Evolutionary conservation across 2,329 filamentous ascomycete genomes (phyloP).

Genomic region (Calonectria henricotiae): DNA sequence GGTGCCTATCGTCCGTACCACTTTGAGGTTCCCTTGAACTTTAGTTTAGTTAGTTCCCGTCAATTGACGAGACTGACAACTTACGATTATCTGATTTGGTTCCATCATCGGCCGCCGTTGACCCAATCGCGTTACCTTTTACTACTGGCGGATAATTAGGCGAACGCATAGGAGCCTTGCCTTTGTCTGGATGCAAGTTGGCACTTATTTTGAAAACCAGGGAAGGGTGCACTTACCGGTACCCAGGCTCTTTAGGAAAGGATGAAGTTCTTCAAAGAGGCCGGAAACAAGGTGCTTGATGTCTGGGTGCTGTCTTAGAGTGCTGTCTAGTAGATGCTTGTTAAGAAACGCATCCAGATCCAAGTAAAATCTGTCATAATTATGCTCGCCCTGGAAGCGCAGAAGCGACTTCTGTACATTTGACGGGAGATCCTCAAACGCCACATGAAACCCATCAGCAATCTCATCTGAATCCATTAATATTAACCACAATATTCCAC

Average conservation of each 20-base stretch:
- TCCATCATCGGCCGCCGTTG: neutral
- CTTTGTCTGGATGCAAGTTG: conserved; percentile 2
- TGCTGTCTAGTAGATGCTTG: conserved; percentile 42
- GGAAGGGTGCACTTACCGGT: neutral
- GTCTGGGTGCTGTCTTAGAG: conserved; percentile 40
- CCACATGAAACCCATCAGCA: conserved; percentile 33
- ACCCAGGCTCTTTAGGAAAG: conserved; percentile 19
- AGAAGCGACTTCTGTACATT: conserved; percentile 37
- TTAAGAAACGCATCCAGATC: conserved; percentile 40
- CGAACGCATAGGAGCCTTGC: neutral
- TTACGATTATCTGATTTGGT: neutral
- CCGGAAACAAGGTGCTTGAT: conserved; percentile 37
- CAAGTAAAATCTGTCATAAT: conserved; percentile 32
- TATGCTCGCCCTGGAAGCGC: conserved; percentile 33
- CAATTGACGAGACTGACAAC: neutral
- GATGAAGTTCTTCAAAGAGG: conserved; percentile 48
- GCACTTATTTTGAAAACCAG: neutral
- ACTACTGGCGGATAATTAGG: too few species aligned
- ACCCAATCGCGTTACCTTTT: neutral
- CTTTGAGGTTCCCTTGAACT: conserved; percentile 26
- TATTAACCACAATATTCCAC: neutral
- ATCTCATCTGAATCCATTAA: conserved; percentile 39
- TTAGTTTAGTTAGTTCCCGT: conserved; percentile 12
- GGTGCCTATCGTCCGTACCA: neutral
- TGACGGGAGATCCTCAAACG: conserved; percentile 39